Percentiles rank a stretch among this genome's conserved stretches.
Conservation (phyloP, 768 basidiomycete genomes). For the Rhodotorula paludigena region DNA sequence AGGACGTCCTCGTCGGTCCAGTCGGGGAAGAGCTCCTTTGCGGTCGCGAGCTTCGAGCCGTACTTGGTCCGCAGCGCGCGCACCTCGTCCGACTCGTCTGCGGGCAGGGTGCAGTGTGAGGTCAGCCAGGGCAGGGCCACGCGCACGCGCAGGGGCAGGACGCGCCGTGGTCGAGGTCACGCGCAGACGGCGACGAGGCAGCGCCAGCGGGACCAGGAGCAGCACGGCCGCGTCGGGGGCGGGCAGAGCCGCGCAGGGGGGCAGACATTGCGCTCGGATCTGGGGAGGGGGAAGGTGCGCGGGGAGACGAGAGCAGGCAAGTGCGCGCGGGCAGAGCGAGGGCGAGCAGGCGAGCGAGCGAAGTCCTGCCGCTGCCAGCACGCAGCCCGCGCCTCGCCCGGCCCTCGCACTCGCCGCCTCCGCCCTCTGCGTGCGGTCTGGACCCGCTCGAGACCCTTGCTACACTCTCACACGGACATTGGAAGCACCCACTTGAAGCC, state of each 20-base stretch:
- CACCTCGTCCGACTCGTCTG: constrained; percentile 34
- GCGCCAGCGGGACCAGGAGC: too few relatives aligned
- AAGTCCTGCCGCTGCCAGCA: too few relatives aligned
- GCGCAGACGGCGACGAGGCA: constrained; percentile 9
- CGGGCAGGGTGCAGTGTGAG: rapidly evolving
- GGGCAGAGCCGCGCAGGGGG: constrained; percentile 20
- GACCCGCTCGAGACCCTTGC: too few relatives aligned
- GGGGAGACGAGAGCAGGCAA: not conserved
- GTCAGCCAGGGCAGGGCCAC: not conserved
- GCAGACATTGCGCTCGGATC: constrained; percentile 3
- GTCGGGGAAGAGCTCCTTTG: constrained; percentile 38
- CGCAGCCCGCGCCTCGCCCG: too few relatives aligned
- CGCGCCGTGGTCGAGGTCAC: constrained; percentile 2
- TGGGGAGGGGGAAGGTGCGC: not conserved
- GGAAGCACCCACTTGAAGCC: too few relatives aligned
- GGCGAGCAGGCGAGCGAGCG: too few relatives aligned
- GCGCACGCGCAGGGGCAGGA: not conserved
- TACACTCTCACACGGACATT: too few relatives aligned
- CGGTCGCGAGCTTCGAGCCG: constrained; percentile 19
- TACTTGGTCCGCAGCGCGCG: constrained; percentile 33
- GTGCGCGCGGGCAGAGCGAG: not conserved
- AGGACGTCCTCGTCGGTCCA: constrained; percentile 40
- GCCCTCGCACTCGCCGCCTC: too few relatives aligned
- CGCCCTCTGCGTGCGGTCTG: too few relatives aligned
- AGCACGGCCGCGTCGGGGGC: constrained; percentile 27